Evolutionary conservation across 352 stramenopile genomes (phyloP), one percentile per base, ranked within the genome.

Genomic region (Phytophthora hybrid): DNA sequence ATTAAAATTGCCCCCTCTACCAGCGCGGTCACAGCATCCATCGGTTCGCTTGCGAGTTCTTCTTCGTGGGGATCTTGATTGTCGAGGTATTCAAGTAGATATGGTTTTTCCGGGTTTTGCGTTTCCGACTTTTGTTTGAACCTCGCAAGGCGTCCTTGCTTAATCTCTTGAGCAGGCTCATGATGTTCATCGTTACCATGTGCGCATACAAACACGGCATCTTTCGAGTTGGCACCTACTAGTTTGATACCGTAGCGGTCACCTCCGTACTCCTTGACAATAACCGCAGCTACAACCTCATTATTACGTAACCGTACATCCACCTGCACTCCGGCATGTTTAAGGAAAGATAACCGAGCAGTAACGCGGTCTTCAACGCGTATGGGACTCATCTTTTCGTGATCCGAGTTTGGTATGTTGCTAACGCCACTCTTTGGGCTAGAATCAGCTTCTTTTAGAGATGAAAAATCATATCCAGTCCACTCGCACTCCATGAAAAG

Each of bases 401-500:
- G 32, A 19, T 62, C 19, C 9, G 13, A 16, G 9, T 6, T 57
- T 31, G 23, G 41, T 46, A 32, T 37, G 37, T 26, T 26, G 6
- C 6, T 7, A 61, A 46, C 3, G 3, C 10, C 26, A 56, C 10
- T 51, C 11, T n/a, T 52, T 5, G 56, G 32, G 53, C 18, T 73
- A 13, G 21, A 14, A 18, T 10, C n/a, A 54, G 13, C 32, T 16
- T 37, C 67, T 3, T 54, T 4, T 37, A 79, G 19, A 7, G 66
- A 67, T 8, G 61, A 70, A 16, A 84, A 77, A 46, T 92, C 83
- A 31, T 89, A 88, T 6, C 83, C 87, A 8, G 77, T 91, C 87
- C 87, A 93, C 37, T 93, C 80, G 41, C 87, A 93, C 32, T 89
- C 77, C 2, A 74, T 83, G 31, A 91, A 88, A 6, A 93, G 77